Conservation (phyloP, 495 filamentous ascomycete genomes). For the Aspergillus campestris region DNA sequence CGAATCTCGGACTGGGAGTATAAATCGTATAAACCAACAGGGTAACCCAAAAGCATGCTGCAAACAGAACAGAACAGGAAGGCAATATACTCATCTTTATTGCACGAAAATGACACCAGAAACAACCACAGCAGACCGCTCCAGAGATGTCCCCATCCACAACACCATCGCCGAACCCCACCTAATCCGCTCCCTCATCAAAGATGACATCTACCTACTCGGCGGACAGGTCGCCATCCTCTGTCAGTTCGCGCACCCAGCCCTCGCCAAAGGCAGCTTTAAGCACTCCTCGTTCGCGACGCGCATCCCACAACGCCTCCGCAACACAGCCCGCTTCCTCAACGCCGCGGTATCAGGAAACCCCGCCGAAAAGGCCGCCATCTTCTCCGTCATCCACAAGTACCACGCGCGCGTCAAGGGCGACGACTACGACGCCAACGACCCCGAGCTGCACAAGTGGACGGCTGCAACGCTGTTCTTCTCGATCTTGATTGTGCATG, state of each 20-base stretch:
- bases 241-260: conserved; percentile 13
- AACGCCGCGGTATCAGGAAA: conserved; percentile 11
- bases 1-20: too few relatives aligned
- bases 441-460: conserved; percentile 14
- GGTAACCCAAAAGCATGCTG: too few relatives aligned
- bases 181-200: neutral
- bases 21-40: too few relatives aligned
- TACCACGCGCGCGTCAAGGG: conserved; percentile 12
- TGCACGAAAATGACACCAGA: too few relatives aligned
- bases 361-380: conserved; percentile 9
- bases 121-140: neutral
- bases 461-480: conserved; percentile 13
- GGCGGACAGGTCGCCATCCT: conserved; percentile 12
- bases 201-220: conserved; percentile 12
- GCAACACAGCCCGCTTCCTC: conserved; percentile 11
- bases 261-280: conserved; percentile 10
- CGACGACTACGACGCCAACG: conserved; percentile 12
- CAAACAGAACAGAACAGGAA: too few relatives aligned
- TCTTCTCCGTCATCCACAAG: conserved; percentile 11
- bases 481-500: conserved; percentile 6
- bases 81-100: too few relatives aligned
- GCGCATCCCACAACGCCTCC: conserved; percentile 11
- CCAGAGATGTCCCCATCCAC: neutral
- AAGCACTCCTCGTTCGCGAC: conserved; percentile 10
- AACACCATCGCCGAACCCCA: neutral